Conservation (phyloP, 2,329 filamentous ascomycete species). For the Clonostachys rhizophaga region DNA sequence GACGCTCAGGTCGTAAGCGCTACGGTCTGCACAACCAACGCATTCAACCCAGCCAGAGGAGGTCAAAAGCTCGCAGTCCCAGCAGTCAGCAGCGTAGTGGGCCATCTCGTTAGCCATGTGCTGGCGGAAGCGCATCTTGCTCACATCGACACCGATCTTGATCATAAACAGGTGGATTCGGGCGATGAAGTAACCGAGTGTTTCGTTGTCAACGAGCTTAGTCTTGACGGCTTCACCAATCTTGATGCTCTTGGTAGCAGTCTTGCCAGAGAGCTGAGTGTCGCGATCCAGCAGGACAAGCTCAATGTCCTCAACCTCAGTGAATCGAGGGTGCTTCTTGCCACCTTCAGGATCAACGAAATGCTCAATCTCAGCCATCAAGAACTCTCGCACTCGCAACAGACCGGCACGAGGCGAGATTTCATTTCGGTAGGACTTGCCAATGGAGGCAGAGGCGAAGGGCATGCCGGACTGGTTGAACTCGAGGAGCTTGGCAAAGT, state of each 20-base stretch:
- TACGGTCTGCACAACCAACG: conserved; percentile 93
- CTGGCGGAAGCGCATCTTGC: conserved; percentile 92
- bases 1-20: conserved; percentile 88
- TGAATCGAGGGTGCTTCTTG: conserved; percentile 90
- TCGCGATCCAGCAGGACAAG: conserved; percentile 80
- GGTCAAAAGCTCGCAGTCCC: conserved; percentile 91
- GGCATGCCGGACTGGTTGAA: conserved; percentile 96
- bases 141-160: conserved; percentile 80
- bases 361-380: conserved; percentile 99
- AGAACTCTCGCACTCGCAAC: conserved; percentile 89
- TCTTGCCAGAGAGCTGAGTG: conserved; percentile 84
- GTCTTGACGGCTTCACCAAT: conserved; percentile 83
- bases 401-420: conserved; percentile 92
- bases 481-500: conserved; percentile 93
- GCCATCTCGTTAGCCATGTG: conserved; percentile 80
- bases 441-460: conserved; percentile 94
- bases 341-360: conserved; percentile 92
- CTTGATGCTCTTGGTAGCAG: conserved; percentile 64
- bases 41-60: conserved; percentile 98
- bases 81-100: conserved; percentile 95
- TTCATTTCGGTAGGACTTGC: conserved; percentile 97
- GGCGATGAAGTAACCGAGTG: conserved; percentile 93
- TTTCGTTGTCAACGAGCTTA: conserved; percentile 91
- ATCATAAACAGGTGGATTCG: conserved; percentile 88
- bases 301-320: conserved; percentile 78